Percentiles rank a stretch among this genome's conserved stretches.
phyloP scores from a whole-genome alignment of 2,329 filamentous ascomycete genomes.

The Purpureocillium takamizusanense region DNA sequence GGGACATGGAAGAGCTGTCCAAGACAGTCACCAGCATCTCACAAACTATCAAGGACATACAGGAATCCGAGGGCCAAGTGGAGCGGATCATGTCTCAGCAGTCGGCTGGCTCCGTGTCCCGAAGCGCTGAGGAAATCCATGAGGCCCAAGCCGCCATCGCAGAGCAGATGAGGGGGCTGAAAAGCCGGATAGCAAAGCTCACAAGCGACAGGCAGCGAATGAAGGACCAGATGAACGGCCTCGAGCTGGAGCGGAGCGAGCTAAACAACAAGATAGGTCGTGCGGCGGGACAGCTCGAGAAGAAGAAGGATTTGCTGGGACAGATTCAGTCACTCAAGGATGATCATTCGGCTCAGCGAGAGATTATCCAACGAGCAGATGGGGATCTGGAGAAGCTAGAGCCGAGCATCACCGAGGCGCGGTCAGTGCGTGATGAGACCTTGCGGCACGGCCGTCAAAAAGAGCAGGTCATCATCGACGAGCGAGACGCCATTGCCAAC shows the following conservation, averaged over 20 bases:
- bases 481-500: constrained; percentile 61
- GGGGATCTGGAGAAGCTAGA: constrained; percentile 63
- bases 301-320: constrained; percentile 60
- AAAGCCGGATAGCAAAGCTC: constrained; percentile 56
- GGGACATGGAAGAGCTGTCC: constrained; percentile 65
- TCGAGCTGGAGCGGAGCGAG: constrained; percentile 74
- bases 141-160: constrained; percentile 59
- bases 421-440: constrained; percentile 68
- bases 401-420: constrained; percentile 68
- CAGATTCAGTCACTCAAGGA: constrained; percentile 68
- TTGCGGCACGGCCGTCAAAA: constrained; percentile 60
- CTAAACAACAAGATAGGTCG: constrained; percentile 62
- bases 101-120: constrained; percentile 52
- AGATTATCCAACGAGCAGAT: constrained; percentile 61
- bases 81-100: constrained; percentile 68
- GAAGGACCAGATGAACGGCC: constrained; percentile 54
- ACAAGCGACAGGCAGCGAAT: constrained; percentile 62
- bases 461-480: constrained; percentile 63
- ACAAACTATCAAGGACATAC: constrained; percentile 63
- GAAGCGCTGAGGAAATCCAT: constrained; percentile 77
- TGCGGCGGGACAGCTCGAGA: constrained; percentile 67
- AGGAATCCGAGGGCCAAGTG: constrained; percentile 63
- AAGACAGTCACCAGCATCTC: constrained; percentile 70
- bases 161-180: constrained; percentile 58
- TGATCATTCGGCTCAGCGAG: constrained; percentile 58